Evolutionary conservation across 257 asterid genomes (phyloP).

Genomic region (Agastache rugosa): DNA sequence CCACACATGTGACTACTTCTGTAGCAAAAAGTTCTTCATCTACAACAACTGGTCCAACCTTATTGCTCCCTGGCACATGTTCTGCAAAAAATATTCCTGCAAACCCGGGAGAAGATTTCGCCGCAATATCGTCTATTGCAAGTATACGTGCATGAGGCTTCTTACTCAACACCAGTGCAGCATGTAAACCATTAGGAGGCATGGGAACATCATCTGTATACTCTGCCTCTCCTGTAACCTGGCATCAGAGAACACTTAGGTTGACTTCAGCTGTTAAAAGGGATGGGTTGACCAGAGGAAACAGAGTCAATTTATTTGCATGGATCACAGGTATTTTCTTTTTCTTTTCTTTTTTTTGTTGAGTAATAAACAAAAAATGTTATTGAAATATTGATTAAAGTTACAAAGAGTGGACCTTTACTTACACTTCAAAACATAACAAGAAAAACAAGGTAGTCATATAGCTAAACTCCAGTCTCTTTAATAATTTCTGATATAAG

Average conservation of each 20-base stretch:
- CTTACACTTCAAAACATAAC: neutral
- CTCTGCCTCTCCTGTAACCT: slow-evolving; percentile 99
- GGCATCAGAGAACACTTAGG: slow-evolving; percentile 34
- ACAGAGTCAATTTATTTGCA: neutral
- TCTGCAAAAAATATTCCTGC: slow-evolving; percentile 78
- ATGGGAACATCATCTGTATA: slow-evolving; percentile 91
- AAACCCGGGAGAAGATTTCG: slow-evolving; percentile 78
- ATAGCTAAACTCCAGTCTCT: neutral
- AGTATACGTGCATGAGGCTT: slow-evolving; percentile 93
- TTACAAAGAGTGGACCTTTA: neutral
- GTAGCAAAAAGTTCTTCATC: slow-evolving; percentile 92
- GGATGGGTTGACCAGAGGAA: neutral
- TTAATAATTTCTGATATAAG: neutral
- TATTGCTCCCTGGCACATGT: slow-evolving; percentile 73
- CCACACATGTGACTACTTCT: slow-evolving; percentile 84
- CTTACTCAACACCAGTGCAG: slow-evolving; percentile 77
- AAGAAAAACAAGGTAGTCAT: neutral
- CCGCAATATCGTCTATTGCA: slow-evolving; percentile 69
- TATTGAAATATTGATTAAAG: neutral
- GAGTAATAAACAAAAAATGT: neutral
- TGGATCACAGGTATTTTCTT: neutral
- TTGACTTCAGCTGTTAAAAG: slow-evolving; percentile 24
- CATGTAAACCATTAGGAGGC: slow-evolving; percentile 88
- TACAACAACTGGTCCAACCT: slow-evolving; percentile 66
- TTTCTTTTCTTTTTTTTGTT: neutral